A percentile compares a stretch with the other conserved stretches of the same genome.
These are phyloP conservation scores for Ceratocystis destructans DNA, from an alignment of 2,329 filamentous ascomycete species.

Conservation along the genomic window DNA sequence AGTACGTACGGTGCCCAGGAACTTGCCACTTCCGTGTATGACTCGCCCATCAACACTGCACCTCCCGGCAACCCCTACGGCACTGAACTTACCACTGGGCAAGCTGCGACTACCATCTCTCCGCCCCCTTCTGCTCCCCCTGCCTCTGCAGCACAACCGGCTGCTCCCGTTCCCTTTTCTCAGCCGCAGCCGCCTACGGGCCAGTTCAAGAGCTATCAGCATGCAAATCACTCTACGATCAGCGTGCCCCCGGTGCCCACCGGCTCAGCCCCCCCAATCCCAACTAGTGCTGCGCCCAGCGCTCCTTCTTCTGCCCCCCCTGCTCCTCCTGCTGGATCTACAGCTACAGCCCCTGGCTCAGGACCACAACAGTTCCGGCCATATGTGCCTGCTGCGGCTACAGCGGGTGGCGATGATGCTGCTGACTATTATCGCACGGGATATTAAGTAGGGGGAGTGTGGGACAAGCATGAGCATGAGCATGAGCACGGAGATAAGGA, in stretches of 20 bases:
- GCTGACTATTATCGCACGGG: constrained; percentile 40
- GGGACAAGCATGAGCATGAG: background rate
- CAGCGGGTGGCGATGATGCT: constrained; percentile 33
- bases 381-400: constrained; percentile 39
- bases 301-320: background rate
- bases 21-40: constrained; percentile 62
- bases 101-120: constrained; percentile 22
- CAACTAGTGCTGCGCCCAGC: constrained; percentile 34
- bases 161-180: constrained; percentile 9
- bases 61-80: constrained; percentile 32
- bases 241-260: constrained; percentile 33
- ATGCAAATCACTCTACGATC: background rate
- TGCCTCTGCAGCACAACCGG: background rate
- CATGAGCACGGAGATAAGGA: background rate
- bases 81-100: constrained; percentile 22
- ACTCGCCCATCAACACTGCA: constrained; percentile 51
- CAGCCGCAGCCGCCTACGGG: constrained; percentile 22
- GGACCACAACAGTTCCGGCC: constrained; percentile 27
- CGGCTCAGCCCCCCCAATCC: constrained; percentile 25
- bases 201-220: constrained; percentile 15
- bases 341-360: background rate
- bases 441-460: background rate
- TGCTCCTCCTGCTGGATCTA: background rate
- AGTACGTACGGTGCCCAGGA: constrained; percentile 64
- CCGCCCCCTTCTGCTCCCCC: constrained; percentile 27